phyloP scores from a whole-genome alignment of 768 basidiomycete genomes.

The Chalciporus pseudorubinellus region DNA sequence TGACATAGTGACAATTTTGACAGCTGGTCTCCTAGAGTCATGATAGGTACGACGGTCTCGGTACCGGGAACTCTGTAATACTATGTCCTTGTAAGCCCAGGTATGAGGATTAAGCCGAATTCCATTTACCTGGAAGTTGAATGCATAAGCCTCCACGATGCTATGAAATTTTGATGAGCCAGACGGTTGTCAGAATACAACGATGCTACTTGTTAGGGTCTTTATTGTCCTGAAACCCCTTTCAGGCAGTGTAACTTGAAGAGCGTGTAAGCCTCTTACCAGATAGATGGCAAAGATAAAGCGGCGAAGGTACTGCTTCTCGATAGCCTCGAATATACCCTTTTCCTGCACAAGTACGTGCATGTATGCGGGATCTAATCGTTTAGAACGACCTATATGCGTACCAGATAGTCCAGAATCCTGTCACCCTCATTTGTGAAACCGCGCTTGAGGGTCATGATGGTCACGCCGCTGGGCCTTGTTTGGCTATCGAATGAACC shows the following conservation, averaged over 20 bases:
- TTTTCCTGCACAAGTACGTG: slow-evolving; percentile 52
- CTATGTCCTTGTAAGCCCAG: slow-evolving; percentile 36
- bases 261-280: slow-evolving; percentile 39
- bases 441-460: slow-evolving; percentile 72
- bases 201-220: slow-evolving; percentile 75
- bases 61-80: slow-evolving; percentile 69
- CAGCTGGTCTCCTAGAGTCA: slow-evolving; percentile 66
- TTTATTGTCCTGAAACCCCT: slow-evolving; percentile 61
- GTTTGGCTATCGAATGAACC: slow-evolving; percentile 38
- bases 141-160: slow-evolving; percentile 85
- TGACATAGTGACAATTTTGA: slow-evolving; percentile 48
- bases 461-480: slow-evolving; percentile 59
- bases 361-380: slow-evolving; percentile 7
- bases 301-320: slow-evolving; percentile 80
- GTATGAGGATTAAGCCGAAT: background rate
- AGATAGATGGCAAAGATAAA: slow-evolving; percentile 86
- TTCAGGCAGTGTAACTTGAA: slow-evolving; percentile 1
- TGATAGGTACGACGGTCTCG: slow-evolving; percentile 58
- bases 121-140: slow-evolving; percentile 68
- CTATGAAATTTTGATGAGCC: slow-evolving; percentile 38
- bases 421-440: slow-evolving; percentile 82
- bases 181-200: slow-evolving; percentile 1
- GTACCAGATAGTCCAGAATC: slow-evolving; percentile 76
- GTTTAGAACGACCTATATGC: slow-evolving; percentile 25
- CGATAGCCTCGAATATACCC: slow-evolving; percentile 83